A percentile compares a stretch with the other conserved stretches of the same genome.
phyloP scores from a whole-genome alignment of 257 asterid genomes.

The Salvia rosmarinus region DNA sequence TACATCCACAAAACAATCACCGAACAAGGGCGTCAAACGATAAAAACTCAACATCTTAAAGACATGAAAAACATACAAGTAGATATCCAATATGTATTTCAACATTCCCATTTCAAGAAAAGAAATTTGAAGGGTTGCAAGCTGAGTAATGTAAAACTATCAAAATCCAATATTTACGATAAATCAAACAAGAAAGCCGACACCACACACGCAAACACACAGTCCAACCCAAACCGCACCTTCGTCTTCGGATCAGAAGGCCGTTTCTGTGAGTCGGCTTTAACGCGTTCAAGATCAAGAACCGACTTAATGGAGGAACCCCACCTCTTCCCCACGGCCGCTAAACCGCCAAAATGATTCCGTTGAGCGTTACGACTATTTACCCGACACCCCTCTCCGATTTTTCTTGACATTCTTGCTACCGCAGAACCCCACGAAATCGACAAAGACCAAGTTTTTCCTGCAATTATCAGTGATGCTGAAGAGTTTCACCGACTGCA shows the following conservation, averaged over 20 bases:
- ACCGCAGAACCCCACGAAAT: conserved; percentile 54
- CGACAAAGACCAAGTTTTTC: conserved; percentile 50
- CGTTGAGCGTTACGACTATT: conserved; percentile 32
- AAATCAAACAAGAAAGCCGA: conserved; percentile 17
- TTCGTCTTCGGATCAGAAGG: conserved; percentile 47
- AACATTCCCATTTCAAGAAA: conserved; percentile 1
- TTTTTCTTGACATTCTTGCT: conserved; percentile 39
- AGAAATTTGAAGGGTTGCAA: not conserved
- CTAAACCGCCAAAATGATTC: conserved; percentile 39
- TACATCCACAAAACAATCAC: not conserved
- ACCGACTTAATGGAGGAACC: conserved; percentile 51
- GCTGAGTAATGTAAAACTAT: not conserved
- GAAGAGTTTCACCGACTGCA: conserved; percentile 60
- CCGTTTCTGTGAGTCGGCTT: conserved; percentile 29
- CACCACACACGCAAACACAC: conserved; percentile 6
- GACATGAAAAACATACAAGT: conserved; percentile 8
- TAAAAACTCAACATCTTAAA: conserved; percentile 10
- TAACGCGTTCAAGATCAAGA: conserved; percentile 55
- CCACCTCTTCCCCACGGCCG: conserved; percentile 42
- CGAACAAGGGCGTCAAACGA: conserved; percentile 2
- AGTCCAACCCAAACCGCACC: conserved; percentile 41
- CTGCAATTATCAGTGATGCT: conserved; percentile 31
- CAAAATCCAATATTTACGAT: not conserved
- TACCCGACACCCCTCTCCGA: conserved; percentile 45
- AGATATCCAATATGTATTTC: not conserved